phyloP scores from a whole-genome alignment of 2,329 filamentous ascomycete genomes.

The Sporothrix dimorphospora region DNA sequence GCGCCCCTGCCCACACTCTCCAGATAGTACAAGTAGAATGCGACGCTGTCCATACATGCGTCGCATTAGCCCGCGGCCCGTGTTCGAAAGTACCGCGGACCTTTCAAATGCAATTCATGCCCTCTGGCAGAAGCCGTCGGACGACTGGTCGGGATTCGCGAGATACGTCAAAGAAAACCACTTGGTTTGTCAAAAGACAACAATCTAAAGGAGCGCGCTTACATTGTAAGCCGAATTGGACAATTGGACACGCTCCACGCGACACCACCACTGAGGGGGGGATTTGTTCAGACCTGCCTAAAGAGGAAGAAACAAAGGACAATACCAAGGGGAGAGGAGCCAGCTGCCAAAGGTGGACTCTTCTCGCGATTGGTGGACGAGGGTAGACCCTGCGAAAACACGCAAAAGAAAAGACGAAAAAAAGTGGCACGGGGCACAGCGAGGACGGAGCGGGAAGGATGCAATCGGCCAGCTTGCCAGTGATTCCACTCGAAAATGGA shows the following conservation, averaged over 20 bases:
- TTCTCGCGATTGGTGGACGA: not conserved
- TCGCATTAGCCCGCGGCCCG: not conserved
- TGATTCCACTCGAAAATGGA: not conserved
- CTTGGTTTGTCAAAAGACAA: not conserved
- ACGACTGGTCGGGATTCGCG: not conserved
- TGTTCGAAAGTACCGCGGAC: not conserved
- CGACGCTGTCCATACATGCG: not conserved
- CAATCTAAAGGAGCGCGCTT: no score
- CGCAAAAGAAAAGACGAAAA: not conserved
- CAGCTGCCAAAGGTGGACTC: conserved; percentile 10
- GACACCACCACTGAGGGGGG: not conserved
- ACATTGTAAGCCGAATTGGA: not conserved
- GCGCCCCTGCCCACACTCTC: not conserved
- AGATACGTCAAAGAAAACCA: not conserved
- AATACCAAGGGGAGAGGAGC: not conserved
- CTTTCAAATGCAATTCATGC: not conserved
- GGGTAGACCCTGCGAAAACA: not conserved
- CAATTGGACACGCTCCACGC: not conserved
- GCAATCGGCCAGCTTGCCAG: not conserved
- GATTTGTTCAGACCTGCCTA: conserved; percentile 7
- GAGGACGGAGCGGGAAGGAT: not conserved
- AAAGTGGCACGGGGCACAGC: not conserved
- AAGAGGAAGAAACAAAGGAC: not conserved
- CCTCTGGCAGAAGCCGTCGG: not conserved
- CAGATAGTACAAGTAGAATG: not conserved